Base-by-base conservation (phyloP, 768 basidiomycete genomes). In the Boletus patriciae region DNA sequence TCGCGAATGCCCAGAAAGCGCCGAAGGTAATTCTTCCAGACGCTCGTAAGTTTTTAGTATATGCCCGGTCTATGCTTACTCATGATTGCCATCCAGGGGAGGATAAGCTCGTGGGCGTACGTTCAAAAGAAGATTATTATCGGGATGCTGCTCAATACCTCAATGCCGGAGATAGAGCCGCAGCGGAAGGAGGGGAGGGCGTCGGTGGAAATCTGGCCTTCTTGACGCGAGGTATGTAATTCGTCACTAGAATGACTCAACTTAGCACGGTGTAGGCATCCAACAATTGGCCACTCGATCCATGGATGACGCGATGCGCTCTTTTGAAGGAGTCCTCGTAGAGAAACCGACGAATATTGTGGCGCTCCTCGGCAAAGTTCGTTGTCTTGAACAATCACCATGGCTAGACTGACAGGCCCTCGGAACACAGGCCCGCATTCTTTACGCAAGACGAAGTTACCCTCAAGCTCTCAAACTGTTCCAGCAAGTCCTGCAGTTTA, bases 261-360 rank as follows among this genome's bases (percentile, higher is more conserved):
- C 38, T 59, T 36, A 59, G 1, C 43, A 37, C 27, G 43, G 16
- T 55, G 3, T 47, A 95, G 94, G 90, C 16, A 86, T 94, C 33
- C 83, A 94, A 53, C 86, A 90, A 69, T 77, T 98, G 19, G 88
- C 92, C 2, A 86, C 83, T 5, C 83, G 90, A 21, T 82, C 86
- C 16, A 83, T 93, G 78, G 88, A 94, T 37, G 87, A 92, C 57
- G 94, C 95, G 0, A 73, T 87, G 62, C 81, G 85, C 19, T 83
- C 88, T 2, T 95, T 97, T 63, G 91, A 96, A 15, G 81, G 81
- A 25, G 86, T 96, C 11, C 78, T 98, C 10, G 76, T 77, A 3
- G 78, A 84, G 59, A 89, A 89, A 65, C 90, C 94, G 0, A 91
- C 87, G 18, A 96, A 98, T 67, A 68, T 97, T 6, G 83, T 95